A percentile compares a stretch with the other conserved stretches of the same genome.
Evolutionary conservation across 2,329 filamentous ascomycete species (phyloP).

Genomic region (Pestalotiopsis fici): DNA sequence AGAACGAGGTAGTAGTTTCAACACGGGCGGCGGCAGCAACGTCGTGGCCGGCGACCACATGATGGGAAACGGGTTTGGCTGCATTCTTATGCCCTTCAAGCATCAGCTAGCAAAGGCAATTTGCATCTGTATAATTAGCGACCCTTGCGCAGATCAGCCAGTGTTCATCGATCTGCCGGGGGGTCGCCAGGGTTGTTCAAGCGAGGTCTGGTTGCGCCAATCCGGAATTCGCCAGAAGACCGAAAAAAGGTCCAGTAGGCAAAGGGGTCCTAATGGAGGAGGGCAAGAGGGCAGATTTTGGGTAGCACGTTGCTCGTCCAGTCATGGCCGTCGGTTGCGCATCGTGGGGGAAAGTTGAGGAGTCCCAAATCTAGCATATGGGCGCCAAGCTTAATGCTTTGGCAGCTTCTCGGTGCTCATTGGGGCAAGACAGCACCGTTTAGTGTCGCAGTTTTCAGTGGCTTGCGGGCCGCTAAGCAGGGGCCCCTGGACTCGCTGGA

Average conservation of each 20-base stretch:
- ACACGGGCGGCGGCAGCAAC: neutral
- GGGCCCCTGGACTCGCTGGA: neutral
- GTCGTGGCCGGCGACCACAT: neutral
- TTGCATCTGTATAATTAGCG: neutral
- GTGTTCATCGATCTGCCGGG: neutral
- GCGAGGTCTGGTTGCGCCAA: neutral
- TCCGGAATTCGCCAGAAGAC: neutral
- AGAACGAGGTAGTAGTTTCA: neutral
- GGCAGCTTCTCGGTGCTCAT: neutral
- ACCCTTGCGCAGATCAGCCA: neutral
- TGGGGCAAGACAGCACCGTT: neutral
- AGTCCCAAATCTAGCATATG: neutral
- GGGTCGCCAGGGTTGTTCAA: neutral
- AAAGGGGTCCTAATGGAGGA: neutral
- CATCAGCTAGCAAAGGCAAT: neutral
- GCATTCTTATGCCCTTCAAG: neutral
- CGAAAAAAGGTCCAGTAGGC: neutral
- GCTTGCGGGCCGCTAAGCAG: slow-evolving; percentile 3
- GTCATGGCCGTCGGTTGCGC: neutral
- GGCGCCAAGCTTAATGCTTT: neutral
- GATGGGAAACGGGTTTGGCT: neutral
- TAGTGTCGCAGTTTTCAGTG: neutral
- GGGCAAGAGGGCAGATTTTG: neutral
- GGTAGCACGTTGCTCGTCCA: neutral
- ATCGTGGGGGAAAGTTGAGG: neutral